These are phyloP conservation scores for Hyaloraphidium curvatum DNA, from an alignment of 192 early-diverging fungal species.

Conservation along the genomic window DNA sequence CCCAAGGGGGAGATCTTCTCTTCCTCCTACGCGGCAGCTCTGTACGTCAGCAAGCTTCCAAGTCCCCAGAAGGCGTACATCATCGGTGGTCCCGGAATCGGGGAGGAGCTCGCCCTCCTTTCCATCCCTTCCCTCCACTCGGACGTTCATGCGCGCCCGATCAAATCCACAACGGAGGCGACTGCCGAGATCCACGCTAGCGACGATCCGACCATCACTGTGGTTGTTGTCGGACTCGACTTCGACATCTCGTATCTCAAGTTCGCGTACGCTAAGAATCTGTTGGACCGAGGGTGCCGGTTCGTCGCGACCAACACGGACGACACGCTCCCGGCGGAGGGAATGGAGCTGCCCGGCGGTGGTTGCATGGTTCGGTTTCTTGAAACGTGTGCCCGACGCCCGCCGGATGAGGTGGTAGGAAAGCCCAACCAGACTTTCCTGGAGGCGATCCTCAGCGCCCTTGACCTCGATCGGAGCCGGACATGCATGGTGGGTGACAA, in stretches of 20 bases:
- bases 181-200: conserved; percentile 11
- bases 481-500: conserved; percentile 97
- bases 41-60: conserved; percentile 67
- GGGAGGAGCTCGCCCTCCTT: conserved; percentile 72
- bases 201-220: conserved; percentile 54
- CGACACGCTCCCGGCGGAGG: conserved; percentile 65
- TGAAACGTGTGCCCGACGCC: too few relatives aligned
- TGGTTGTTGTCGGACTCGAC: conserved; percentile 88
- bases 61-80: conserved; percentile 76
- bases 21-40: conserved; percentile 80
- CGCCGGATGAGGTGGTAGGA: conserved; percentile 64
- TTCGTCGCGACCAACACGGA: conserved; percentile 93
- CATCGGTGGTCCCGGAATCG: conserved; percentile 71
- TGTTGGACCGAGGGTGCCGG: conserved; percentile 43
- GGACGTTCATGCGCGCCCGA: too few relatives aligned
- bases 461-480: conserved; percentile 48
- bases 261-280: conserved; percentile 74
- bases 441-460: conserved; percentile 54
- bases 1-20: too few relatives aligned
- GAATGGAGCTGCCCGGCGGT: conserved; percentile 54
- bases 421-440: conserved; percentile 91
- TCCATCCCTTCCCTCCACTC: too few relatives aligned
- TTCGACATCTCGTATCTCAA: conserved; percentile 82
- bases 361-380: too few relatives aligned
- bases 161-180: too few relatives aligned